These are phyloP conservation scores for Allium sativum DNA, from an alignment of 106 monocot species.

Conservation along the genomic window DNA sequence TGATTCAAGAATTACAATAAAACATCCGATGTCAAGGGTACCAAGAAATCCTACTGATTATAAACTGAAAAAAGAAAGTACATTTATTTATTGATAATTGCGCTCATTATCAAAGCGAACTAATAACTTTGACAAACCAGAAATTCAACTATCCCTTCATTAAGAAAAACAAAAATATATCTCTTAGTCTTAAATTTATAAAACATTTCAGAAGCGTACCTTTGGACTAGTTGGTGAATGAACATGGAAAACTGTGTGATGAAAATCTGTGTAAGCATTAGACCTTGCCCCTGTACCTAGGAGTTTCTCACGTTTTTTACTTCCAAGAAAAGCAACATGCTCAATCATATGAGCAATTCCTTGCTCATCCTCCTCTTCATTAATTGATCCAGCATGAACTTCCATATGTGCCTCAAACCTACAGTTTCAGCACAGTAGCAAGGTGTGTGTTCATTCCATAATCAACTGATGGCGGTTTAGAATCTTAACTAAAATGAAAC, in stretches of 20 bases:
- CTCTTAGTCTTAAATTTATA: too few species aligned
- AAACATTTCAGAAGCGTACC: conserved; percentile 27
- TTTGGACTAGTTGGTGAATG: conserved; percentile 85
- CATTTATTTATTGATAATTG: too few species aligned
- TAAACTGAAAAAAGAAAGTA: too few species aligned
- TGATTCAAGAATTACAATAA: too few species aligned
- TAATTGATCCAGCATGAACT: conserved; percentile 98
- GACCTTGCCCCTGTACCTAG: conserved; percentile 97
- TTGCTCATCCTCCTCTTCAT: conserved; percentile 98
- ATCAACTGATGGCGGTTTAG: not conserved
- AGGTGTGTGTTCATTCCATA: not conserved
- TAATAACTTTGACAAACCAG: too few species aligned
- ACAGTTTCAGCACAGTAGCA: conserved; percentile 14
- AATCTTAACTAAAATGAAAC: not conserved
- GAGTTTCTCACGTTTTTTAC: conserved; percentile 99
- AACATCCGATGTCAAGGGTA: too few species aligned
- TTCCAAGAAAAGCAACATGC: conserved; percentile 99
- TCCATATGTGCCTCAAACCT: conserved; percentile 99
- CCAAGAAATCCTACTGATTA: too few species aligned
- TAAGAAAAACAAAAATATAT: too few species aligned
- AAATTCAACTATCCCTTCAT: too few species aligned
- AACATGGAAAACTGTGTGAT: conserved; percentile 97
- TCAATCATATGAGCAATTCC: conserved; percentile 99
- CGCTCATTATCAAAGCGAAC: too few species aligned
- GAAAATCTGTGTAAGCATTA: conserved; percentile 98